These are phyloP conservation scores for Pseudotsuga menziesii DNA, from an alignment of 75 land plant genomes.

Conservation along the genomic window DNA sequence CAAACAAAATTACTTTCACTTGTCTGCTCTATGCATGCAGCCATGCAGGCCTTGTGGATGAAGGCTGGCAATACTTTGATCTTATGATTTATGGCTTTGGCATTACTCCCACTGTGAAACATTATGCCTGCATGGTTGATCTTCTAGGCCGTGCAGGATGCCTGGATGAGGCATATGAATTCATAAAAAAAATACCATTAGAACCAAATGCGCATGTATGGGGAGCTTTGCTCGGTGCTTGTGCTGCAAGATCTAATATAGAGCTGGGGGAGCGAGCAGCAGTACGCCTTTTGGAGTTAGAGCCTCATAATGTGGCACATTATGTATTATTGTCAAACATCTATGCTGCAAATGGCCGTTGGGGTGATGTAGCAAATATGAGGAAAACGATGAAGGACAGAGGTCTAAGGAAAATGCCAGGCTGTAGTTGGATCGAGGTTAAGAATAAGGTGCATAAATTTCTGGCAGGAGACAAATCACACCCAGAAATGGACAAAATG, in stretches of 20 bases:
- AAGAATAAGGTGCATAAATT: neutral
- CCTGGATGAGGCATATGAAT: constrained; percentile 7
- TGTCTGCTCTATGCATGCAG: constrained; percentile 20
- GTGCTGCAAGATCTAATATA: neutral
- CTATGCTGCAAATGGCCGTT: neutral
- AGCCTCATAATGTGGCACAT: neutral
- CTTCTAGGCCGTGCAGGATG: constrained; percentile 13
- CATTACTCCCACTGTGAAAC: constrained; percentile 7
- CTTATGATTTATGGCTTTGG: constrained; percentile 6
- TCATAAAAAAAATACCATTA: constrained; percentile 6
- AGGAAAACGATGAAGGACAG: neutral
- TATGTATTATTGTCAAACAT: neutral
- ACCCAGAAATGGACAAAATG: neutral
- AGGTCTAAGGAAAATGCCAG: neutral
- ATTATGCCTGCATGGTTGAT: constrained; percentile 14
- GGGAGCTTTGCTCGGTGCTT: constrained; percentile 2
- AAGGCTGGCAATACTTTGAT: constrained; percentile 12
- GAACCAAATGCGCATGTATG: neutral
- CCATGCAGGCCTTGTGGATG: constrained; percentile 9
- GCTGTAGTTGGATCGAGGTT: neutral
- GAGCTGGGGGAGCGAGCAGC: constrained; percentile 5
- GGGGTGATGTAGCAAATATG: neutral
- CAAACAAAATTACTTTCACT: constrained; percentile 19
- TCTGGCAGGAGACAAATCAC: neutral
- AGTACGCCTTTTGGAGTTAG: neutral